Base-by-base conservation (phyloP, 805 yeast genomes). In the Candida nemodendra region DNA sequence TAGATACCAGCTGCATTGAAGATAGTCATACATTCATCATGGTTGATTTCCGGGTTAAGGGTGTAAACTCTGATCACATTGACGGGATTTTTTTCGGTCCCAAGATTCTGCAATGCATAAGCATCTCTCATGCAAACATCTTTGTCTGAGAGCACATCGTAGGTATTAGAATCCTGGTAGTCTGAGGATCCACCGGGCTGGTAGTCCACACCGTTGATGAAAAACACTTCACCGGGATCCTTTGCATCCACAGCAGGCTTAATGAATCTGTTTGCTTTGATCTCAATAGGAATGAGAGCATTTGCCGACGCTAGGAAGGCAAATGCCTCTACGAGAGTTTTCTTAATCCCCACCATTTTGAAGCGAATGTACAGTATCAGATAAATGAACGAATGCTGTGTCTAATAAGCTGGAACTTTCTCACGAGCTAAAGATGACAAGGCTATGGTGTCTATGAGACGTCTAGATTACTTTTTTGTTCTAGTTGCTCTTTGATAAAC, bases 121-220 rank as follows among this genome's bases (percentile, higher is more conserved):
- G 89, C 85, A 60, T 90, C 97, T 61, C 97, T 78, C 46, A 77
- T 75, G 63, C 96, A 90, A 18, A 66, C 69, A 17, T 71, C 76
- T 2, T 76, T 71, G 51, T 87, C 85, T 11, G 89, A 72, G 25
- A 90, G 68, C 2, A 87, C 89, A 59, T 90, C 96, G 11, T 57
- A 47, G 0, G 34, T 56, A 31, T 42, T 47, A 30, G 43, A 66
- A 23, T 52, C 51, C 14, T 61, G 50, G 51, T 69, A 78, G 13
- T 66, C 72, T 1, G 95, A 84, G 0, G 96, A 81, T 2, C 96
- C 97, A 47, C 97, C 96, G 0, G 91, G 95, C 64, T 87, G 95
- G 62, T 90, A 90, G 62, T 88, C 97, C 27, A 90, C 78, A 45
- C 97, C 97, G 44, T 85, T 77, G 39, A 89, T 69, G 61, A 81